Percentiles rank a stretch among this genome's conserved stretches.
Conservation (phyloP, 225 moss, liverwort and hornwort species). For the Takakia lepidozioides region DNA sequence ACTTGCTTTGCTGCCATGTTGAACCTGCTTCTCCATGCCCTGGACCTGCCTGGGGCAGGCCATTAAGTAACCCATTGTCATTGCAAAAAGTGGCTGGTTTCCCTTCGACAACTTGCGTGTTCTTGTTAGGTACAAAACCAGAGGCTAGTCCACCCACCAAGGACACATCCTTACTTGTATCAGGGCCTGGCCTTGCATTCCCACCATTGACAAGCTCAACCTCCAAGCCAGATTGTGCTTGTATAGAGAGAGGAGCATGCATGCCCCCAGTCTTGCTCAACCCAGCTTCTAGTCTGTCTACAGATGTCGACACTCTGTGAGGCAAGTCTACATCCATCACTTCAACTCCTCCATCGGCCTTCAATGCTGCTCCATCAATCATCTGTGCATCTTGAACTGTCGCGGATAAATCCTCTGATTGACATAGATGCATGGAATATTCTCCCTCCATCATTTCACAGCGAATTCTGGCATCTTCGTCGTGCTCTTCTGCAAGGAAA, state of each 20-base stretch:
- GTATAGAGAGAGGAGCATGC: no score
- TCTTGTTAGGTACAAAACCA: slow-evolving; percentile 2
- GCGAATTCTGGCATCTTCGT: not conserved
- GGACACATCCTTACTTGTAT: not conserved
- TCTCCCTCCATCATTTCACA: not conserved
- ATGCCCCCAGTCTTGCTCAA: no score
- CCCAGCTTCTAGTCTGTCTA: no score
- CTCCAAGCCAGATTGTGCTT: no score
- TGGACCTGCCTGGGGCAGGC: slow-evolving; percentile 11
- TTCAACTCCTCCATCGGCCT: not conserved
- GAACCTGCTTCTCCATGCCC: slow-evolving; percentile 7
- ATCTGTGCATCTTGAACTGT: slow-evolving; percentile 28
- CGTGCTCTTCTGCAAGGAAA: slow-evolving; percentile 3
- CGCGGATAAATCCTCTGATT: slow-evolving; percentile 4
- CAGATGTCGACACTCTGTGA: no score
- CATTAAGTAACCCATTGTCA: slow-evolving; percentile 1
- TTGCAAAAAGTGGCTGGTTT: no score
- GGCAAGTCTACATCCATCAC: slow-evolving; percentile 1
- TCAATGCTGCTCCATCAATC: slow-evolving; percentile 15
- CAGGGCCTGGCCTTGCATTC: no score
- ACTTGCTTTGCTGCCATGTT: slow-evolving; percentile 35
- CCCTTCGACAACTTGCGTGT: no score
- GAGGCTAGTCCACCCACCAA: slow-evolving; percentile 7
- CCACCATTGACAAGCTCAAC: no score
- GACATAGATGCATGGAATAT: not conserved